A percentile compares a stretch with the other conserved stretches of the same genome.
Conservation (phyloP, 1,139 yeast genomes). For the Taphrina confusa region DNA sequence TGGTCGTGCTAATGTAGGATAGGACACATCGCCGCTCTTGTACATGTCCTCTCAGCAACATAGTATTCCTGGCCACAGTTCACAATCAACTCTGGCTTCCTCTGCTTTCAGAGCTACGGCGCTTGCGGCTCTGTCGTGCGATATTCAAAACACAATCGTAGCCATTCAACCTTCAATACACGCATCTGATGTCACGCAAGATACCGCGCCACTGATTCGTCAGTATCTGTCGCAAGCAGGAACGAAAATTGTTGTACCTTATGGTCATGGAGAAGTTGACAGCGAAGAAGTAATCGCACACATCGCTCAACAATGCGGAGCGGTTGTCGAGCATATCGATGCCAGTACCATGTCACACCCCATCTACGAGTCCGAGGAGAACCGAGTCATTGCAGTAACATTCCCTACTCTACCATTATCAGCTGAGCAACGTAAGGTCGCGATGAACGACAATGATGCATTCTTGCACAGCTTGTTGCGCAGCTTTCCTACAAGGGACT, state of each 20-base stretch:
- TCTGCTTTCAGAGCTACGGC: conserved; percentile 22
- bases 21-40: conserved; percentile 31
- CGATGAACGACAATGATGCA: conserved; percentile 25
- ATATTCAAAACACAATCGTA: conserved; percentile 13
- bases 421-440: background rate
- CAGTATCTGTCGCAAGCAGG: conserved; percentile 22
- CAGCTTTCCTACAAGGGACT: conserved; percentile 14
- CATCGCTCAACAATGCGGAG: conserved; percentile 17
- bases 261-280: conserved; percentile 28
- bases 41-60: conserved; percentile 17
- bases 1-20: background rate
- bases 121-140: conserved; percentile 24
- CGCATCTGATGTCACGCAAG: conserved; percentile 26
- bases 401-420: conserved; percentile 21
- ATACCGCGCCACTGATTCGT: conserved; percentile 25
- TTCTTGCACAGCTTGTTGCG: conserved; percentile 25
- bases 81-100: conserved; percentile 16
- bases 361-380: conserved; percentile 6
- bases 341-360: conserved; percentile 26
- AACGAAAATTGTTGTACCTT: conserved; percentile 32
- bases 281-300: conserved; percentile 11
- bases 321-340: conserved; percentile 21
- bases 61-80: conserved; percentile 7
- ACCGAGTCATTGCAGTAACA: conserved; percentile 16
- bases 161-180: conserved; percentile 31